Evolutionary conservation across 192 early-diverging fungal genomes (phyloP).

Genomic region (Podila epicladia): DNA sequence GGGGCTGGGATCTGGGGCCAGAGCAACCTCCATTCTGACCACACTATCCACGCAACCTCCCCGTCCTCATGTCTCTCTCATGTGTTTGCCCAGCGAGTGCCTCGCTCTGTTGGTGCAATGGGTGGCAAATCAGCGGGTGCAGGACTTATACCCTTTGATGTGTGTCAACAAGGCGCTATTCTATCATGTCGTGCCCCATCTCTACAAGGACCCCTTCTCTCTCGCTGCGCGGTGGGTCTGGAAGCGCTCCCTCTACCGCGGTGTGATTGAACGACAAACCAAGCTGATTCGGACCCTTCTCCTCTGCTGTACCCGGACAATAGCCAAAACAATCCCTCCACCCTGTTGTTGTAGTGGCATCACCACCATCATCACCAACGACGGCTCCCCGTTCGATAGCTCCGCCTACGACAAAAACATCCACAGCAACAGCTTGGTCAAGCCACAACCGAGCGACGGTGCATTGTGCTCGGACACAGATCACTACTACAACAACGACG

Average conservation of each 20-base stretch:
- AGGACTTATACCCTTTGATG: conserved; percentile 30
- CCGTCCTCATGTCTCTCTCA: background rate
- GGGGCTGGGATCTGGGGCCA: background rate
- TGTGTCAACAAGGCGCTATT: conserved; percentile 42
- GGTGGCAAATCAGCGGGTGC: conserved; percentile 18
- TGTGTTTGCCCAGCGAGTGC: conserved; percentile 34
- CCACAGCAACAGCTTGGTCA: background rate
- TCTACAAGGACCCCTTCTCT: conserved; percentile 36
- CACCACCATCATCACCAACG: background rate
- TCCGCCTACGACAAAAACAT: background rate
- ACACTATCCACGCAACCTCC: background rate
- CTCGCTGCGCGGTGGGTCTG: conserved; percentile 31
- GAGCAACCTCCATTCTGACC: background rate
- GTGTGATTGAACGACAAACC: conserved; percentile 36
- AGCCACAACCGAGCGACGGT: too few species aligned
- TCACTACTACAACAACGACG: too few species aligned
- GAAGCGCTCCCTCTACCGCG: conserved; percentile 33
- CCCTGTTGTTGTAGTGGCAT: background rate
- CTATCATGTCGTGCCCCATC: conserved; percentile 26
- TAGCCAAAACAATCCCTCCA: conserved; percentile 10
- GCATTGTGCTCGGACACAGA: too few species aligned
- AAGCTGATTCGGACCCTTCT: conserved; percentile 39
- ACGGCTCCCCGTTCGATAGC: background rate
- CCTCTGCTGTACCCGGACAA: conserved; percentile 34
- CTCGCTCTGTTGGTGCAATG: conserved; percentile 22